A percentile compares a stretch with the other conserved stretches of the same genome.
Conservation (phyloP, 441 rosid genomes). For the Brassica hybrid region DNA sequence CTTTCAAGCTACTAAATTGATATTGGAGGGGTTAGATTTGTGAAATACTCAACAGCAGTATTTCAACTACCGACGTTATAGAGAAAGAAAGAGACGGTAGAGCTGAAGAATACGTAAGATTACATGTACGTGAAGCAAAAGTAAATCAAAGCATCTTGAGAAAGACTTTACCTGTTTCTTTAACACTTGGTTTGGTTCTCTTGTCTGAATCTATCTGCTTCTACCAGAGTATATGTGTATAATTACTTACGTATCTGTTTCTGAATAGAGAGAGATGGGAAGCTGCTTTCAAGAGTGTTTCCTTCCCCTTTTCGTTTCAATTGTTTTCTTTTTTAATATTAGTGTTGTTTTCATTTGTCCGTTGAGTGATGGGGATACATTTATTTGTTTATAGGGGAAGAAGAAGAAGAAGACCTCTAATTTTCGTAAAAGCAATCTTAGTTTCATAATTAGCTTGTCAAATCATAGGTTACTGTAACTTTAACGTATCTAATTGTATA, state of each 20-base stretch:
- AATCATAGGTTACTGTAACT: slow-evolving; percentile 25
- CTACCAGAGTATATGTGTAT: background rate
- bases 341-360: slow-evolving; percentile 36
- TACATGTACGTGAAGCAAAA: slow-evolving; percentile 46
- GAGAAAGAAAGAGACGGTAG: slow-evolving; percentile 38
- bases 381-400: background rate
- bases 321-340: background rate
- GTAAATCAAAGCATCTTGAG: slow-evolving; percentile 33
- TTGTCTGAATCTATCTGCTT: slow-evolving; percentile 30
- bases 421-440: slow-evolving; percentile 30
- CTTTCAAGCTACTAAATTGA: slow-evolving; percentile 17
- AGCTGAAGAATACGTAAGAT: slow-evolving; percentile 43
- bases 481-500: slow-evolving; percentile 27
- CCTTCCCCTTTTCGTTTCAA: slow-evolving; percentile 32
- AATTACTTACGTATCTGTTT: background rate
- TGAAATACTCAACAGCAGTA: slow-evolving; percentile 52
- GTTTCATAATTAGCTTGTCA: slow-evolving; percentile 21
- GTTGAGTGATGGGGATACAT: slow-evolving; percentile 19
- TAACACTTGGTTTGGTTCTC: slow-evolving; percentile 27
- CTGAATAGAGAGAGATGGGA: slow-evolving; percentile 34
- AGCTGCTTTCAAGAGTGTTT: slow-evolving; percentile 37
- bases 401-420: slow-evolving; percentile 1
- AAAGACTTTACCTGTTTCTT: slow-evolving; percentile 27
- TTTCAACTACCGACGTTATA: slow-evolving; percentile 52
- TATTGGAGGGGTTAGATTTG: slow-evolving; percentile 50